phyloP scores from a whole-genome alignment of 2,329 filamentous ascomycete species.

The Fusarium sp. region DNA sequence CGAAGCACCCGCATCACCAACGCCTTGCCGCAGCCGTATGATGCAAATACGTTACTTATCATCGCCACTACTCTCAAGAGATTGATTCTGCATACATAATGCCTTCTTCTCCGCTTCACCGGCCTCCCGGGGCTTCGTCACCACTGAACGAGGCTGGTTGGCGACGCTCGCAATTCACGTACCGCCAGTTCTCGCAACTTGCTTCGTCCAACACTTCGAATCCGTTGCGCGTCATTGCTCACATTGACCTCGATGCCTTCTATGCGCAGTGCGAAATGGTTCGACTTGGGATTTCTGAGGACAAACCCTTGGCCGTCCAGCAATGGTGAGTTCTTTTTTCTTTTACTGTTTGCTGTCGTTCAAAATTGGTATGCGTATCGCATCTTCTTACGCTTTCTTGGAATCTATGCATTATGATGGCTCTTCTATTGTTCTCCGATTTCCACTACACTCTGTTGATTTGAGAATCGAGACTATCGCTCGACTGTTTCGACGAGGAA shows the following conservation, averaged over 20 bases:
- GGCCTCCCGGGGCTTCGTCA: constrained; percentile 46
- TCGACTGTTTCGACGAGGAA: not conserved
- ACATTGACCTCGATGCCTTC: constrained; percentile 97
- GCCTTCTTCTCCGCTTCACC: constrained; percentile 42
- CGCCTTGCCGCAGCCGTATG: constrained; percentile 16
- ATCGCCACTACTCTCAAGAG: constrained; percentile 3
- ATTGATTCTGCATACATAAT: constrained; percentile 32
- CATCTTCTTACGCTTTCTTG: not conserved
- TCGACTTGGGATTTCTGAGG: constrained; percentile 79
- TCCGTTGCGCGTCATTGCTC: constrained; percentile 88
- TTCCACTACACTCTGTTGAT: not conserved
- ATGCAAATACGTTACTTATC: constrained; percentile 14
- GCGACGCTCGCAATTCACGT: constrained; percentile 82
- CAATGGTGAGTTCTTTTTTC: constrained; percentile 76
- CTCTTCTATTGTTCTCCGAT: constrained; percentile 3
- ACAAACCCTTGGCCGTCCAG: constrained; percentile 90
- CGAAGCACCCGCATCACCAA: constrained; percentile 10
- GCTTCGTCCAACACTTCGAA: constrained; percentile 78
- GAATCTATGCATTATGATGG: not conserved
- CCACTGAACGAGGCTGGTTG: constrained; percentile 45
- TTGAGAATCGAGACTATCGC: constrained; percentile 16
- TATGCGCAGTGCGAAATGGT: constrained; percentile 98
- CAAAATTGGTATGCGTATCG: not conserved
- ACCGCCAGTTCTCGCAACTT: constrained; percentile 84
- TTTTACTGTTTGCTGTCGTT: not conserved